Base-by-base conservation (phyloP, 2,329 filamentous ascomycete genomes). In the Fusarium piperis region DNA sequence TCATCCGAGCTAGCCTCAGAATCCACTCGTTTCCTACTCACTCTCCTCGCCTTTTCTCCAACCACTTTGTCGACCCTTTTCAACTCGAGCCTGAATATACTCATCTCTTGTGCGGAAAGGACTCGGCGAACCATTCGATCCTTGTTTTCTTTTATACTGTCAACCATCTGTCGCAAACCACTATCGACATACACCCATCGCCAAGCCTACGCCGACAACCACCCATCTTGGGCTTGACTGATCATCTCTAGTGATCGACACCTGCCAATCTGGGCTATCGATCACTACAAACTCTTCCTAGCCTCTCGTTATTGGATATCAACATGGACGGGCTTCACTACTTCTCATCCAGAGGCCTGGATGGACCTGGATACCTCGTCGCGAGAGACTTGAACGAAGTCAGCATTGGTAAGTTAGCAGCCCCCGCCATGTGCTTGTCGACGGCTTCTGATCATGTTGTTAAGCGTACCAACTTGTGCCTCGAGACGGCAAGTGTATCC, bases 1-100 rank as follows among this genome's bases (percentile, higher is more conserved):
- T 72, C 73, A 72, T 75, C 71, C 77, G 84, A 86, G 84, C 84
- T 85, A 85, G 84, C 82, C 83, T 85, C 83, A 78, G 72, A 77
- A 78, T 82, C 75, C 83, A 82, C 81, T 85, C 84, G 81, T 84
- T 85, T 72, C 71, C 64, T 71, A 67, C 71, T 68, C 66, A 55
- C 46, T 72, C 64, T 74, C 62, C 57, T 71, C 64, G 62, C 58
- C 59, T 44, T 33, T 62, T 35, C 33, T 66, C 41, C 51, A 32
- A 55, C 58, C 30, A 67, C 59, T 64, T 68, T 66, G 71, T 55
- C 69, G 74, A 68, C 58, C 52, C 60, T 26, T 64, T 56, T 51
- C 53, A 62, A 63, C 51, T 62, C 70, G 52, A 52, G 36, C 48
- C 60, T 58, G 59, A 52, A 70, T 26, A 57, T 39, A 23, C 18